Conservation (phyloP, 2,329 filamentous ascomycete genomes). For the Huntiella abstrusa region DNA sequence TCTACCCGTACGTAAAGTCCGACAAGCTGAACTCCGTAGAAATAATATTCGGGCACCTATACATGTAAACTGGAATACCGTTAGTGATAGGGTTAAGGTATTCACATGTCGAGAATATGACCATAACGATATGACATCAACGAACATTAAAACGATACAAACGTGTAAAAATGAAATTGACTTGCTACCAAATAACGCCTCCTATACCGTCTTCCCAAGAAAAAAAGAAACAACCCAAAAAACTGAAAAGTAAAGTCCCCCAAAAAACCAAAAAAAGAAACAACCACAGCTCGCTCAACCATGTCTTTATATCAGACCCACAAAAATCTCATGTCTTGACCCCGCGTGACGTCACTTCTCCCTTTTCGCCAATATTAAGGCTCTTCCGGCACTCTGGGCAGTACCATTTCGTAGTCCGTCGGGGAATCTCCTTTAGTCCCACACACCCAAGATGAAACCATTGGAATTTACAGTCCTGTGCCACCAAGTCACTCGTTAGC, state of each 20-base stretch:
- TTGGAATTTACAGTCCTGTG: conserved; percentile 52
- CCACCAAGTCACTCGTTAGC: conserved; percentile 1
- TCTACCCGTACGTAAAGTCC: too few species aligned
- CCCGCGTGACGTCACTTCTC: conserved; percentile 41
- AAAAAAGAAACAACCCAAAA: neutral
- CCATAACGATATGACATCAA: too few species aligned
- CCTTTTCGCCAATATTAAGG: conserved; percentile 43
- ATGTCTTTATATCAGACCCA: neutral
- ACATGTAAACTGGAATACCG: too few species aligned
- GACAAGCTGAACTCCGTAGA: too few species aligned
- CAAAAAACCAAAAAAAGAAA: neutral
- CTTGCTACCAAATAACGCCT: too few species aligned
- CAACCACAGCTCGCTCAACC: neutral
- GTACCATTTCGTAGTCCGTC: conserved; percentile 65
- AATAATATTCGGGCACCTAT: too few species aligned
- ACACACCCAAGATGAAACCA: conserved; percentile 78
- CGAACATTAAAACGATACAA: too few species aligned
- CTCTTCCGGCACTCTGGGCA: conserved; percentile 55
- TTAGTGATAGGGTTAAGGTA: too few species aligned
- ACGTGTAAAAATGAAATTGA: too few species aligned
- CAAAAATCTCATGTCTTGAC: conserved; percentile 23
- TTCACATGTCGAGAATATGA: too few species aligned
- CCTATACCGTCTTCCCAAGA: neutral
- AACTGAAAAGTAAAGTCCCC: neutral
- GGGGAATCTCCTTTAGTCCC: conserved; percentile 45